Evolutionary conservation across 495 filamentous ascomycete genomes (phyloP), one percentile per base, ranked within the genome.

Genomic region (Daldinia caldariorum): DNA sequence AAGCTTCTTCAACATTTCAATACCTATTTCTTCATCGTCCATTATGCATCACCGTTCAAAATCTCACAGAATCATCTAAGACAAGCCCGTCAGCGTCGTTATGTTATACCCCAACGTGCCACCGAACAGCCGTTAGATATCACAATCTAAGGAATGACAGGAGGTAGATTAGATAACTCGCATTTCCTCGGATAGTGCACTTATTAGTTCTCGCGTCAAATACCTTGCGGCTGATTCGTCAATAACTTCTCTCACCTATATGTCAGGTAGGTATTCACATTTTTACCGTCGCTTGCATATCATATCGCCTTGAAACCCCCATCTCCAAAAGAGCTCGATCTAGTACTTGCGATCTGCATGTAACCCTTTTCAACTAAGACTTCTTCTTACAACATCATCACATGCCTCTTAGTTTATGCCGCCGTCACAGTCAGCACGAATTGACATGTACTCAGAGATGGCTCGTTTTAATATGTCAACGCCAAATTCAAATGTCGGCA

Each of bases 151-250:
- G n/a, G 39, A 26, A 10, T 26, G 26, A 26, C 26, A 26, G 26
- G 35, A 9, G 9, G 9, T 47, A 22, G 43, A 39, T 55, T 38
- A 61, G 34, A 59, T 31, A 34, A 61, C 31, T 72, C 56, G 31
- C 47, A 45, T 59, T 26, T 59, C 41, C 41, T 71, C 75, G 75
- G 75, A 69, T 77, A 61, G 61, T 66, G 75, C 72, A 77, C 75
- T 70, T 58, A 63, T 70, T 58, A 63, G 13, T 10, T 68, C 45
- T 64, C 63, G 45, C 43, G 16, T 55, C 39, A n/a, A 39, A 61
- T 18, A 3, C 14, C 13, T 26, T 26, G 35, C 59, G 49, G 60
- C 57, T 65, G 61, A 67, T 68, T 64, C 56, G 58, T 59, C 66
- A 61, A 58, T 16, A 41, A n/a, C 38, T 57, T 47, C 38, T 20